Conservation (phyloP, 805 yeast species). For the Metschnikowia similis region DNA sequence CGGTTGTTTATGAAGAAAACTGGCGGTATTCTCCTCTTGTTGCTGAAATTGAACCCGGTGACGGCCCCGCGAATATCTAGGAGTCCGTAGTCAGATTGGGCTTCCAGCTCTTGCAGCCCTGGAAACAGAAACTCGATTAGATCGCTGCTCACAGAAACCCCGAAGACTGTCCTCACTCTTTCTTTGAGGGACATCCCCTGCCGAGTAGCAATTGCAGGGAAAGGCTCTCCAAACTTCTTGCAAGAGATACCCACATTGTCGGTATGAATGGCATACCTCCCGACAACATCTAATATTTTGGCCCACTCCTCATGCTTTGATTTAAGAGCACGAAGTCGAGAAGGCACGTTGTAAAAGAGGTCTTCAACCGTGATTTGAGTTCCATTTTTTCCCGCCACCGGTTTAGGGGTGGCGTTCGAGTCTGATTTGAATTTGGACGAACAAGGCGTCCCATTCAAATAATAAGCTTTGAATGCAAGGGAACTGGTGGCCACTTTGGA, state of each 20-base stretch:
- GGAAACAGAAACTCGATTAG: constrained; percentile 46
- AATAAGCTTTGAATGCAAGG: constrained; percentile 71
- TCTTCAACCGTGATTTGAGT: constrained; percentile 85
- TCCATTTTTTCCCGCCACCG: constrained; percentile 84
- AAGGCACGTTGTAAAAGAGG: constrained; percentile 81
- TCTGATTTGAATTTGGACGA: constrained; percentile 36
- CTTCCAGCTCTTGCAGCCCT: neutral
- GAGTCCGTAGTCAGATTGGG: constrained; percentile 43
- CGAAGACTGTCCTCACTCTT: constrained; percentile 69
- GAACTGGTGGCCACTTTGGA: constrained; percentile 60
- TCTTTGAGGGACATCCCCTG: constrained; percentile 51
- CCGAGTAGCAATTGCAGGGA: constrained; percentile 59
- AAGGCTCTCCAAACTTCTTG: constrained; percentile 74
- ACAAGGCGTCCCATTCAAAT: constrained; percentile 58
- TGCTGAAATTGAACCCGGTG: constrained; percentile 66
- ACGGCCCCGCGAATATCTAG: constrained; percentile 52
- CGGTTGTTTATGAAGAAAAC: constrained; percentile 84
- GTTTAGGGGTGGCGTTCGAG: constrained; percentile 47
- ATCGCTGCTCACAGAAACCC: constrained; percentile 63
- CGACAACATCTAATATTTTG: constrained; percentile 75
- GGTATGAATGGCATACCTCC: constrained; percentile 77
- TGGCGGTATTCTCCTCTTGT: constrained; percentile 62
- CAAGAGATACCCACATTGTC: constrained; percentile 68
- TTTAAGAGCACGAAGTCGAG: constrained; percentile 64
- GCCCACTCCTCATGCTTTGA: constrained; percentile 70